A percentile compares a stretch with the other conserved stretches of the same genome.
phyloP scores from a whole-genome alignment of 805 yeast genomes.

The Diddensiella transvaalensis region DNA sequence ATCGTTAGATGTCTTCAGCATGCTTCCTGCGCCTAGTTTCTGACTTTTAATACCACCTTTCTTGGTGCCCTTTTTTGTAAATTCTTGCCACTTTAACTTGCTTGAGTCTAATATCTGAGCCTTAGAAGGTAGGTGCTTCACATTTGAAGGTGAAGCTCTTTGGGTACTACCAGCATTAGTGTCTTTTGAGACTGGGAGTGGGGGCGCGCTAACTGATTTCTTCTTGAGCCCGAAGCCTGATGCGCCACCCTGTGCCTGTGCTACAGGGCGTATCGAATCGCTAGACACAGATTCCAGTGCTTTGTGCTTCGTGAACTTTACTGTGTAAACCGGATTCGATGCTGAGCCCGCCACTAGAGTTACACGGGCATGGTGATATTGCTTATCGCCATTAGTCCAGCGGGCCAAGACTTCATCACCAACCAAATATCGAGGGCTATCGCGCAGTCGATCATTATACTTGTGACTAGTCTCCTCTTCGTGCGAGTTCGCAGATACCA shows the following conservation, averaged over 20 bases:
- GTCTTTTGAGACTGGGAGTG: background rate
- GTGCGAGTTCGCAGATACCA: background rate
- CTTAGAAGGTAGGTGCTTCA: slow-evolving; percentile 11
- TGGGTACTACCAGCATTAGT: background rate
- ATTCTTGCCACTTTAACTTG: slow-evolving; percentile 30
- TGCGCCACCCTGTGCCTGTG: background rate
- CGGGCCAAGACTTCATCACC: slow-evolving; percentile 29
- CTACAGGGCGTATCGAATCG: slow-evolving; percentile 8
- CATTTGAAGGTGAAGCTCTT: background rate
- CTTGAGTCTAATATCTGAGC: slow-evolving; percentile 21
- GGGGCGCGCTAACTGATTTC: background rate
- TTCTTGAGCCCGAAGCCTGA: background rate
- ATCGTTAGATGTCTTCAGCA: slow-evolving; percentile 23
- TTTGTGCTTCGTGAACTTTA: slow-evolving; percentile 22
- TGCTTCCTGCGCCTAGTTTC: slow-evolving; percentile 23
- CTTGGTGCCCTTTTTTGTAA: slow-evolving; percentile 20
- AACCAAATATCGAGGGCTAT: slow-evolving; percentile 8
- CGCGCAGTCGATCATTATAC: background rate
- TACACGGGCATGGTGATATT: slow-evolving; percentile 27
- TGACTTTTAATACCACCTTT: slow-evolving; percentile 8
- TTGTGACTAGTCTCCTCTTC: background rate
- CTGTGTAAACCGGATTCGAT: slow-evolving; percentile 26
- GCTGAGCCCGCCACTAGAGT: slow-evolving; percentile 29
- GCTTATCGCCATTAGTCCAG: slow-evolving; percentile 29
- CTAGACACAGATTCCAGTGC: slow-evolving; percentile 25